phyloP scores from a whole-genome alignment of 179 eudicot genomes.

The Beta macrorhiza region DNA sequence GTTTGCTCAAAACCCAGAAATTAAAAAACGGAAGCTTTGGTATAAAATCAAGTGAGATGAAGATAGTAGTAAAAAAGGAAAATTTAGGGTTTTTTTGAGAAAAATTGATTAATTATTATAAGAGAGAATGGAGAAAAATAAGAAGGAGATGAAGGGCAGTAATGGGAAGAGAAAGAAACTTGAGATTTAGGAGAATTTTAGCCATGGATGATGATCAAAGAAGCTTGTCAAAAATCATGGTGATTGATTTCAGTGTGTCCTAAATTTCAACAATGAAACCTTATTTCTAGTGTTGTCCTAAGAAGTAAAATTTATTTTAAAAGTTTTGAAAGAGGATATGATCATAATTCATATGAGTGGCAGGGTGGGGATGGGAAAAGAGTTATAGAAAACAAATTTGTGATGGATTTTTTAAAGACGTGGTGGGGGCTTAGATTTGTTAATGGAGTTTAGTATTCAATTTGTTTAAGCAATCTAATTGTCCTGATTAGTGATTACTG shows the following conservation, averaged over 20 bases:
- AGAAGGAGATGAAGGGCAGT: slow-evolving; percentile 62
- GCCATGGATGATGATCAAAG: slow-evolving; percentile 36
- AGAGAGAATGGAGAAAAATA: slow-evolving; percentile 69
- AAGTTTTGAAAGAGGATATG: neutral
- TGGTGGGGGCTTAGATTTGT: slow-evolving; percentile 1
- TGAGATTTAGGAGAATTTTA: slow-evolving; percentile 26
- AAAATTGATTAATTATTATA: slow-evolving; percentile 35
- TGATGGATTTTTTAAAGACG: neutral
- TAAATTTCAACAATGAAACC: neutral
- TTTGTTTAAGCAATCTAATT: neutral
- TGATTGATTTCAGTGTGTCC: neutral
- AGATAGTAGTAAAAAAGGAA: no score
- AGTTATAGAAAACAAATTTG: neutral
- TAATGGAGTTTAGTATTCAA: neutral
- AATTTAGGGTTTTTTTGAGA: neutral
- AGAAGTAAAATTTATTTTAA: neutral
- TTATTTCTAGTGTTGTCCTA: neutral
- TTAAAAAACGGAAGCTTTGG: neutral
- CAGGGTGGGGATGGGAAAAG: neutral
- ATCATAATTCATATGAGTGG: neutral
- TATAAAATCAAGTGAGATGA: neutral
- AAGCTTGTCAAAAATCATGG: slow-evolving; percentile 22
- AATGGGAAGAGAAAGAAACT: slow-evolving; percentile 42
- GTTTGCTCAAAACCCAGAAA: slow-evolving; percentile 21
- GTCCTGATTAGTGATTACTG: neutral